Evolutionary conservation across 2,329 filamentous ascomycete genomes (phyloP).

Genomic region (Fusarium concolor): DNA sequence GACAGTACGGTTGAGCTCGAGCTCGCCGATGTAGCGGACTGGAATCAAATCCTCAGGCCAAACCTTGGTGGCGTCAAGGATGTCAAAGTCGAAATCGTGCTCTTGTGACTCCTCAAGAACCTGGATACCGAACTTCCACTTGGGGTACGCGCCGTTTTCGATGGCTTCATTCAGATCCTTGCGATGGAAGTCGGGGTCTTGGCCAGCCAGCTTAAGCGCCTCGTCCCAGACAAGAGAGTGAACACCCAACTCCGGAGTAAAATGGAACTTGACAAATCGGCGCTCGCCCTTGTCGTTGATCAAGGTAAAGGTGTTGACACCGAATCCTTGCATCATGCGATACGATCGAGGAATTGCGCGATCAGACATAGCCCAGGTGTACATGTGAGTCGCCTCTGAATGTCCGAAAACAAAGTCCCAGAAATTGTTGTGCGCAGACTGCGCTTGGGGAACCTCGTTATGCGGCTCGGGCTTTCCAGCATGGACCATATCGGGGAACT

Average conservation of each 20-base stretch:
- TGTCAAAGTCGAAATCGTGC: slow-evolving; percentile 85
- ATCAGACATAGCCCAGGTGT: slow-evolving; percentile 83
- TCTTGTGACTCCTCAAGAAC: slow-evolving; percentile 76
- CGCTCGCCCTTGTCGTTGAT: slow-evolving; percentile 75
- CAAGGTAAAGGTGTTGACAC: slow-evolving; percentile 82
- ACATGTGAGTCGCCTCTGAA: slow-evolving; percentile 81
- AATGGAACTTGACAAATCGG: slow-evolving; percentile 83
- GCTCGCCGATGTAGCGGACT: slow-evolving; percentile 79
- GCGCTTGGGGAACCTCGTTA: slow-evolving; percentile 77
- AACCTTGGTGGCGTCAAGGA: slow-evolving; percentile 86
- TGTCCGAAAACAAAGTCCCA: slow-evolving; percentile 77
- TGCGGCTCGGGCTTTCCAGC: slow-evolving; percentile 76
- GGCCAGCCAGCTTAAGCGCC: slow-evolving; percentile 77
- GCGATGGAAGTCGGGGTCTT: slow-evolving; percentile 85
- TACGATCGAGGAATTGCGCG: slow-evolving; percentile 78
- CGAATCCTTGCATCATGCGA: slow-evolving; percentile 89
- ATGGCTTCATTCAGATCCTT: slow-evolving; percentile 83
- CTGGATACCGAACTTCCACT: slow-evolving; percentile 88
- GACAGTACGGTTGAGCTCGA: slow-evolving; percentile 82
- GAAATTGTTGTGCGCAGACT: slow-evolving; percentile 79
- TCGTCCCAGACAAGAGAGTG: slow-evolving; percentile 85
- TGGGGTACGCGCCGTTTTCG: slow-evolving; percentile 75
- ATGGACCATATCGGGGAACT: slow-evolving; percentile 76
- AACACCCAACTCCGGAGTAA: slow-evolving; percentile 78
- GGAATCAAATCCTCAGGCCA: slow-evolving; percentile 85